phyloP scores from a whole-genome alignment of 139 green algal species.

The Haematococcus lacustris region DNA sequence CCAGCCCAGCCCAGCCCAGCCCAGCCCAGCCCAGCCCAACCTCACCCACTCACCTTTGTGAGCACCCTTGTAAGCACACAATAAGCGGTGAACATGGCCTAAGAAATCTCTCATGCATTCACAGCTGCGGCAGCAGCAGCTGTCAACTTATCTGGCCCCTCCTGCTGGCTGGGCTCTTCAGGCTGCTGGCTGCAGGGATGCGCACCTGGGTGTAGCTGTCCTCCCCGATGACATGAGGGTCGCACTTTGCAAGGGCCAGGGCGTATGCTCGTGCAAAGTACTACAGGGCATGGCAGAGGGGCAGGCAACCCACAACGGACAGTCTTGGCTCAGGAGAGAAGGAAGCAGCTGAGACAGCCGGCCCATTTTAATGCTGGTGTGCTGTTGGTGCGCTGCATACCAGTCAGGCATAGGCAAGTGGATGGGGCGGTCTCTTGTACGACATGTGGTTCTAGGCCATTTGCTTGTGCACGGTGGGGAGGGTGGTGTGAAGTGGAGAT shows the following conservation, averaged over 20 bases:
- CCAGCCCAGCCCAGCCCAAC: too few relatives aligned
- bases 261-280: conserved; percentile 57
- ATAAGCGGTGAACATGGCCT: too few relatives aligned
- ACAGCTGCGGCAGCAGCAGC: too few relatives aligned
- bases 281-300: not conserved
- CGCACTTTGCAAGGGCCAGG: conserved; percentile 31
- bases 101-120: too few relatives aligned
- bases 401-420: not conserved
- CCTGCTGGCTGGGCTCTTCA: too few relatives aligned
- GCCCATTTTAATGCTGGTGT: not conserved
- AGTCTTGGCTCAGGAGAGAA: not conserved
- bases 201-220: not conserved
- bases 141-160: too few relatives aligned
- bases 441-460: not conserved
- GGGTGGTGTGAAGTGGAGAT: too few relatives aligned
- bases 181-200: too few relatives aligned
- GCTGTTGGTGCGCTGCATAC: not conserved
- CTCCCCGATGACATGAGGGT: not conserved
- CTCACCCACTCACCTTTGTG: too few relatives aligned
- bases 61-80: too few relatives aligned
- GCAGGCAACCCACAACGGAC: not conserved
- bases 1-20: too few relatives aligned
- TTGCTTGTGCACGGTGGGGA: not conserved
- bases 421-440: not conserved
- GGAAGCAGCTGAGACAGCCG: not conserved